These are phyloP conservation scores for Globisporangium splendens DNA, from an alignment of 352 stramenopile genomes.

Conservation along the genomic window DNA sequence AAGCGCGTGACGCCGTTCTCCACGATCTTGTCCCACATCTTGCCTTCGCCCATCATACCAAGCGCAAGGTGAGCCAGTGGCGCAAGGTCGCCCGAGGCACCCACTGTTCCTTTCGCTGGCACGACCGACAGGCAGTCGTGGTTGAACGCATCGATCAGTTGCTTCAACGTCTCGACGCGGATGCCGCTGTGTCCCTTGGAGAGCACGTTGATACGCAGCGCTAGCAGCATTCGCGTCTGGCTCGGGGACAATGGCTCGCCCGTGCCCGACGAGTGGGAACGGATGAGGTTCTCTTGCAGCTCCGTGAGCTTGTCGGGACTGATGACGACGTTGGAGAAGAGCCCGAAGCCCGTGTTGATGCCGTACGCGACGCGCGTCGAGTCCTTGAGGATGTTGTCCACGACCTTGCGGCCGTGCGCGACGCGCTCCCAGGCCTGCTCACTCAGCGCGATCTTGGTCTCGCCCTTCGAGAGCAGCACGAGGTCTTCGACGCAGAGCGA, in stretches of 20 bases:
- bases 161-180: constrained; percentile 66
- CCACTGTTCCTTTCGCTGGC: constrained; percentile 80
- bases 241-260: constrained; percentile 67
- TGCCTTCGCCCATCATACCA: constrained; percentile 86
- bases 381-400: constrained; percentile 86
- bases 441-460: constrained; percentile 55
- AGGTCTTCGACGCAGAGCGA: constrained; percentile 71
- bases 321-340: constrained; percentile 91
- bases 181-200: constrained; percentile 88
- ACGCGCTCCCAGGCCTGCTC: constrained; percentile 73
- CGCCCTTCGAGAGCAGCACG: constrained; percentile 61
- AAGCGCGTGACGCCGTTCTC: constrained; percentile 33
- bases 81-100: constrained; percentile 85
- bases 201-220: constrained; percentile 87
- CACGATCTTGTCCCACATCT: constrained; percentile 80
- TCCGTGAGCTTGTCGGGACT: constrained; percentile 78
- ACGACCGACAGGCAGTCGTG: constrained; percentile 83
- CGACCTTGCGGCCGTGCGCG: constrained; percentile 63
- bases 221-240: constrained; percentile 85
- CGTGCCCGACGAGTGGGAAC: constrained; percentile 76
- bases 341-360: constrained; percentile 91
- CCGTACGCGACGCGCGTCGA: constrained; percentile 80
- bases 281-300: constrained; percentile 85
- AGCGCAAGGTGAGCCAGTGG: constrained; percentile 85
- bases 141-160: constrained; percentile 85